These are phyloP conservation scores for Jasminum sambac DNA, from an alignment of 257 asterid species.

Conservation along the genomic window DNA sequence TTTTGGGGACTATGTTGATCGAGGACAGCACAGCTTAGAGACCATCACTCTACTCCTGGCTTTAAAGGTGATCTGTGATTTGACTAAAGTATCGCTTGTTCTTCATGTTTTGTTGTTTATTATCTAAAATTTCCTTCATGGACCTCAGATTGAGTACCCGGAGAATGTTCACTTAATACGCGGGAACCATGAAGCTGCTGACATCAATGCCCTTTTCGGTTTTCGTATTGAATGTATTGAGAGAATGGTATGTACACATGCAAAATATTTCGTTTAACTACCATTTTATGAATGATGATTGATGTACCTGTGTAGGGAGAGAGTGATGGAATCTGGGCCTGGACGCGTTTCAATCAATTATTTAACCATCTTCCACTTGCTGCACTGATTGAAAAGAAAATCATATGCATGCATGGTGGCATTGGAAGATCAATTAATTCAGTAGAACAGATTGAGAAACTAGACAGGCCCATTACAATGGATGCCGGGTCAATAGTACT, in stretches of 20 bases:
- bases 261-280: background rate
- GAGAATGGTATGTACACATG: slow-evolving; percentile 75
- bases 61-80: slow-evolving; percentile 62
- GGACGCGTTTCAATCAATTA: slow-evolving; percentile 97
- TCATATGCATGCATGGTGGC: slow-evolving; percentile 99
- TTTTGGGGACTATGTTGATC: slow-evolving; percentile 99
- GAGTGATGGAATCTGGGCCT: slow-evolving; percentile 97
- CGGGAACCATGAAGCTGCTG: slow-evolving; percentile 99
- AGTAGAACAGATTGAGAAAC: slow-evolving; percentile 95
- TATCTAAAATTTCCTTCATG: slow-evolving; percentile 11
- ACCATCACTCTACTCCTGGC: slow-evolving; percentile 97
- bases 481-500: slow-evolving; percentile 95
- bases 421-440: slow-evolving; percentile 94
- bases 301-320: slow-evolving; percentile 70
- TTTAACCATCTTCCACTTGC: slow-evolving; percentile 96
- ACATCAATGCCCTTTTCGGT: slow-evolving; percentile 96
- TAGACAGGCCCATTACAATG: slow-evolving; percentile 99
- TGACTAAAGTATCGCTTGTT: background rate
- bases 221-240: slow-evolving; percentile 99
- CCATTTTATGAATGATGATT: slow-evolving; percentile 32
- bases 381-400: slow-evolving; percentile 93
- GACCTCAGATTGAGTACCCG: slow-evolving; percentile 83
- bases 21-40: slow-evolving; percentile 99
- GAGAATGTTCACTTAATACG: slow-evolving; percentile 94
- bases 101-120: background rate